Evolutionary conservation across 192 early-diverging fungal species (phyloP).

Genomic region (Coemansia sp.): DNA sequence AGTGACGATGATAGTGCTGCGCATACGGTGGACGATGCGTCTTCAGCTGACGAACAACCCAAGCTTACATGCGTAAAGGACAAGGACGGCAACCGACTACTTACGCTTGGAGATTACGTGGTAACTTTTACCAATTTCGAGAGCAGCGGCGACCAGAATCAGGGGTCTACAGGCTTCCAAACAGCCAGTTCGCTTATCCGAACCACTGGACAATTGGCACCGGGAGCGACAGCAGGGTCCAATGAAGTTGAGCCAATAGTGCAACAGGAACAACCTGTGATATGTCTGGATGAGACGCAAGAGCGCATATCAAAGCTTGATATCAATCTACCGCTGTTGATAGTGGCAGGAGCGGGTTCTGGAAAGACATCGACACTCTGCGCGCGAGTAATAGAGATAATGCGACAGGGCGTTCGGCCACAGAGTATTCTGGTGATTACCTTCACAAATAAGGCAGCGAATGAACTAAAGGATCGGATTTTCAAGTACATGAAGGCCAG

Average conservation of each 20-base stretch:
- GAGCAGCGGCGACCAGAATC: neutral
- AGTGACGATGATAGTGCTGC: too few relatives aligned
- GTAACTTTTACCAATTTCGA: slow-evolving; percentile 35
- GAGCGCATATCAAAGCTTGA: slow-evolving; percentile 36
- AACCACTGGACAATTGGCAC: too few relatives aligned
- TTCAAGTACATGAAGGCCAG: slow-evolving; percentile 17
- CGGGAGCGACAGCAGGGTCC: too few relatives aligned
- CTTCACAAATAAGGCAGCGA: slow-evolving; percentile 55
- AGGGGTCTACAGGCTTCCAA: too few relatives aligned
- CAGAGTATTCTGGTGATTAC: slow-evolving; percentile 43
- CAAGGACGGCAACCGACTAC: slow-evolving; percentile 5
- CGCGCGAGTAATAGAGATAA: slow-evolving; percentile 46
- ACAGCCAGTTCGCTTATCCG: too few relatives aligned
- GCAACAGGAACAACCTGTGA: neutral
- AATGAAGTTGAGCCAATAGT: too few relatives aligned
- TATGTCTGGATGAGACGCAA: slow-evolving; percentile 33
- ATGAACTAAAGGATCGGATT: slow-evolving; percentile 43
- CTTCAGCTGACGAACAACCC: too few relatives aligned
- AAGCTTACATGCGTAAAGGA: slow-evolving; percentile 3
- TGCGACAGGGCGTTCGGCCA: slow-evolving; percentile 29
- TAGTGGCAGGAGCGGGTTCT: slow-evolving; percentile 49
- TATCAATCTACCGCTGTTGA: slow-evolving; percentile 40
- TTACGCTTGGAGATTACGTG: slow-evolving; percentile 35
- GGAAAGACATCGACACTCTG: slow-evolving; percentile 52
- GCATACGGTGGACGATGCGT: too few relatives aligned